These are phyloP conservation scores for Polyporus arcularius DNA, from an alignment of 768 basidiomycete genomes.

Conservation along the genomic window DNA sequence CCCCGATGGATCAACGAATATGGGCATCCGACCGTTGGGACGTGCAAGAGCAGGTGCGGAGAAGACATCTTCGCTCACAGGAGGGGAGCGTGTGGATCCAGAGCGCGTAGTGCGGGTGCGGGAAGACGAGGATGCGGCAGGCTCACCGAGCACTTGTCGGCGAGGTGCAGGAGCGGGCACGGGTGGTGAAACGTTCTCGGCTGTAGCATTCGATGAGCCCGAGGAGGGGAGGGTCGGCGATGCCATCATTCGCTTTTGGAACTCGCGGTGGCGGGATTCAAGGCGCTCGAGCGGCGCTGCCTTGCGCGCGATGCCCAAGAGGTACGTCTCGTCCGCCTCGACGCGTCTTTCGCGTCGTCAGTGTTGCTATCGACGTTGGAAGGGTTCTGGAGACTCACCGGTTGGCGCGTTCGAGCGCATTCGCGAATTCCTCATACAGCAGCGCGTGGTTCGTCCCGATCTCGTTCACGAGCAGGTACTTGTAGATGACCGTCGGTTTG, in stretches of 20 bases:
- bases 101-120: conserved; percentile 21
- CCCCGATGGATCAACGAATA: conserved; percentile 74
- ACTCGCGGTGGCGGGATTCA: conserved; percentile 75
- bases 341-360: conserved; percentile 54
- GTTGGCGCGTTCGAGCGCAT: conserved; percentile 77
- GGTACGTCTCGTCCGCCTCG: conserved; percentile 88
- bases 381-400: conserved; percentile 51
- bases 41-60: conserved; percentile 35
- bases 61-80: conserved; percentile 32
- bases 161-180: conserved; percentile 35
- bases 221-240: conserved; percentile 39
- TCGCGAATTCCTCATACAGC: conserved; percentile 92
- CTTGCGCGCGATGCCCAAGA: conserved; percentile 83
- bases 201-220: conserved; percentile 22
- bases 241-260: conserved; percentile 90
- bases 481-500: conserved; percentile 83
- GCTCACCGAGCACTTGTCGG: conserved; percentile 48
- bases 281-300: conserved; percentile 83
- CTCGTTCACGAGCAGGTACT: conserved; percentile 87
- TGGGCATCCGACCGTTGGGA: conserved; percentile 60
- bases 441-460: conserved; percentile 81
- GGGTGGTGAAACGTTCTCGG: conserved; percentile 29
- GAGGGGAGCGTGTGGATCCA: conserved; percentile 31
- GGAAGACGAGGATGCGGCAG: conserved; percentile 35
- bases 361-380: background rate